phyloP scores from a whole-genome alignment of 148 eudicot genomes.

The Salicornia ramosissima region DNA sequence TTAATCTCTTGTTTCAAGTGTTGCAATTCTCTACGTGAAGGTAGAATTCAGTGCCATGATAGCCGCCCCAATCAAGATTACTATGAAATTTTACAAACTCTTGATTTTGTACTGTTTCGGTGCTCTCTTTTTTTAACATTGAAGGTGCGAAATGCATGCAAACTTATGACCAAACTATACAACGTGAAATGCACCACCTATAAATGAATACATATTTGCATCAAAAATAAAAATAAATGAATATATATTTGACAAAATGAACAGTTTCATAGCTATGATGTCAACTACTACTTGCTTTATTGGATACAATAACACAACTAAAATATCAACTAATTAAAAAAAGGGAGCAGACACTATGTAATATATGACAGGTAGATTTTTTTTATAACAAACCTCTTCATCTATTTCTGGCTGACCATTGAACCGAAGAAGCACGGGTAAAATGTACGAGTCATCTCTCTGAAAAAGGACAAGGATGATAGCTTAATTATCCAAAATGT shows the following conservation, averaged over 20 bases:
- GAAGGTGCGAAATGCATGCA: background rate
- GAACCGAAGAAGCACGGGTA: constrained; percentile 87
- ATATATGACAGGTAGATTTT: too few species aligned
- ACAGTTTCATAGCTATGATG: background rate
- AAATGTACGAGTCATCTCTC: constrained; percentile 84
- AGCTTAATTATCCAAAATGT: constrained; percentile 1
- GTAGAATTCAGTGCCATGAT: too few species aligned
- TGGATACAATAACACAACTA: background rate
- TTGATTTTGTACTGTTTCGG: too few species aligned
- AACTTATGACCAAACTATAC: background rate
- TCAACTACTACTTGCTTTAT: too few species aligned
- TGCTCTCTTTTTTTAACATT: background rate
- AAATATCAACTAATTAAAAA: background rate
- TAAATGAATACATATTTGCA: too few species aligned
- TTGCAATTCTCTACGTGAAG: too few species aligned
- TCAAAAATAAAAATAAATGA: too few species aligned
- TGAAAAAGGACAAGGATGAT: constrained; percentile 27
- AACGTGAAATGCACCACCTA: background rate
- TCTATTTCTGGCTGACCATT: constrained; percentile 95
- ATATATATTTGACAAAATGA: too few species aligned
- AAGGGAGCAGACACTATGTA: too few species aligned
- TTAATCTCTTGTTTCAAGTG: too few species aligned
- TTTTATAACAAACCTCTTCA: constrained; percentile 62
- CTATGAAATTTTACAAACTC: too few species aligned
- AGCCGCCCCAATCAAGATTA: too few species aligned